These are phyloP conservation scores for Pilasporangium apinafurcum DNA, from an alignment of 352 stramenopile species.

Conservation along the genomic window DNA sequence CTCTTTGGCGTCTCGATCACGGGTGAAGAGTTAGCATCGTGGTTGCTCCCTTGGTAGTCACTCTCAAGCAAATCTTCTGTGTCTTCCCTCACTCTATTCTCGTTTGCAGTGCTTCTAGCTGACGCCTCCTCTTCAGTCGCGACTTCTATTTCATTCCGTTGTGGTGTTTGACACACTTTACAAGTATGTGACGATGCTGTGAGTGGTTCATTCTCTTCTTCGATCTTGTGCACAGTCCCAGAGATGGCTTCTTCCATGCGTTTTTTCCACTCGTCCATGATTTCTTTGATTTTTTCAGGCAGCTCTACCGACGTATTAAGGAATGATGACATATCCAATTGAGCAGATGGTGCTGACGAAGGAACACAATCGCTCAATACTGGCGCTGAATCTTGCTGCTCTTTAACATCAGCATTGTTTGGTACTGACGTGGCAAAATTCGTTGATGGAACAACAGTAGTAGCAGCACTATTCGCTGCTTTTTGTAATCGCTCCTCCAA, in stretches of 20 bases:
- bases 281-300: constrained; percentile 42
- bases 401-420: neutral
- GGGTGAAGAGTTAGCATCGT: neutral
- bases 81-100: too few relatives aligned
- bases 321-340: constrained; percentile 38
- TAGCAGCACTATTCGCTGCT: too few relatives aligned
- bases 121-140: too few relatives aligned
- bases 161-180: neutral
- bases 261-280: constrained; percentile 59
- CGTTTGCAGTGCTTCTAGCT: neutral
- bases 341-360: neutral
- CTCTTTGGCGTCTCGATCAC: neutral
- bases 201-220: constrained; percentile 4
- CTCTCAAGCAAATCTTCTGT: too few relatives aligned
- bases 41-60: neutral
- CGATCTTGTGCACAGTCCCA: constrained; percentile 11
- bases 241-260: constrained; percentile 38
- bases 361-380: too few relatives aligned
- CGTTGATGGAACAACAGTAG: too few relatives aligned
- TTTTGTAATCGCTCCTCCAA: constrained; percentile 36
- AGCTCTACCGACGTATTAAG: constrained; percentile 51
- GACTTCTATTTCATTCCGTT: too few relatives aligned
- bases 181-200: neutral
- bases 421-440: neutral
- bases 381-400: neutral